Base-by-base conservation (phyloP, 352 stramenopile species). In the Globisporangium spinosum region DNA sequence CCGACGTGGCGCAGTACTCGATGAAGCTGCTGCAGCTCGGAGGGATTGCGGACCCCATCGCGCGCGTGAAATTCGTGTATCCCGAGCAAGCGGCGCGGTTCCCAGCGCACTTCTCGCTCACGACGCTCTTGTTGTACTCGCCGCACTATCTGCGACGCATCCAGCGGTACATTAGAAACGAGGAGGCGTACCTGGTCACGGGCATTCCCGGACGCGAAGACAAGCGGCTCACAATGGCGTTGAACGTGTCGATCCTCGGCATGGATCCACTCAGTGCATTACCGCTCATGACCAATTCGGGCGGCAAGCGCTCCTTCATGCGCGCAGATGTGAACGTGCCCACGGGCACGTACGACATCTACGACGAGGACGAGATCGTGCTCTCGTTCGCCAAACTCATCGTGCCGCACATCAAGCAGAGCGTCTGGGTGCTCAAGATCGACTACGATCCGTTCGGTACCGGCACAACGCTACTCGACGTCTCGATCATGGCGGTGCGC, bases 261-360 rank as follows among this genome's bases (percentile, higher is more conserved):
- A 68, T 86, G 12, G 74, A 87, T 34, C 79, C 87, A 32, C 62
- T 77, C 53, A 65, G 75, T 13, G 75, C 75, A 0, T 45, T 85
- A 23, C 77, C 89, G 6, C 75, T 94, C 34, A 67, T 89, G 53
- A 95, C 89, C 27, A 80, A 89, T 43, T 96, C 91, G 0, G 89
- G 87, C 20, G 77, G 74, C 65, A 97, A 97, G 67, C 75, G 85
- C 3, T 70, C 95, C 13, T 93, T 97, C 60, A 87, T 90, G 45
- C 78, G 85, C 55, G 85, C 89, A 1, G 87, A 97, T 61, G 89
- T 97, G 20, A 96, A 94, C 69, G 84, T 94, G 3, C 90, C 89
- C 17, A 83, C 78, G 5, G 92, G 90, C 29, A 90, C 87, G 6
- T 93, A 97, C 69, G 92, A 97, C 62, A 72, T 98, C 34, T 97